Percentiles rank a stretch among this genome's conserved stretches.
Conservation (phyloP, 1,139 yeast genomes). For the Suhomyces chickasaworum region DNA sequence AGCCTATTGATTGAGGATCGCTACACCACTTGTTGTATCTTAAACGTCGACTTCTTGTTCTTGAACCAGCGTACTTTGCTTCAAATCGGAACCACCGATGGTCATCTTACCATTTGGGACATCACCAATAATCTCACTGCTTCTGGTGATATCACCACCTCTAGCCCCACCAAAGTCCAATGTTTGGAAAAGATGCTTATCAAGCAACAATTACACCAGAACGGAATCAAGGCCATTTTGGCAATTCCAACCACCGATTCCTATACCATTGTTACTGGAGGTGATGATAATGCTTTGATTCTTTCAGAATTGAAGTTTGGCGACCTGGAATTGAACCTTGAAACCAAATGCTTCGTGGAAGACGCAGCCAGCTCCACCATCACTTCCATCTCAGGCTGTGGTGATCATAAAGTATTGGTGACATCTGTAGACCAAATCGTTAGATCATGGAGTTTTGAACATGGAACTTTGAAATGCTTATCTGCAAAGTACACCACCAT, state of each 20-base stretch:
- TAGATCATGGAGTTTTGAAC: constrained; percentile 56
- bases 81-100: constrained; percentile 79
- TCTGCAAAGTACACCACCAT: constrained; percentile 68
- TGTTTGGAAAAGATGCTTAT: constrained; percentile 31
- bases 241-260: constrained; percentile 19
- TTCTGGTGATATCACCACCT: background rate
- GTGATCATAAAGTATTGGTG: constrained; percentile 35
- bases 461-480: constrained; percentile 34
- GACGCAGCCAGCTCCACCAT: constrained; percentile 86
- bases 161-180: background rate
- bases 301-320: constrained; percentile 38
- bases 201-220: constrained; percentile 71
- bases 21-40: constrained; percentile 76
- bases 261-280: constrained; percentile 65
- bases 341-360: constrained; percentile 35
- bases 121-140: constrained; percentile 26
- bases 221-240: constrained; percentile 67
- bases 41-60: constrained; percentile 55
- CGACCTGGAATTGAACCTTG: constrained; percentile 19
- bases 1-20: constrained; percentile 45
- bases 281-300: constrained; percentile 84
- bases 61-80: constrained; percentile 35
- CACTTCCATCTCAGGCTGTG: constrained; percentile 55
- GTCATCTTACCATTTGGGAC: constrained; percentile 66
- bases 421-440: constrained; percentile 81